Conservation (phyloP, 257 asterid species). For the Apocynum venetum region DNA sequence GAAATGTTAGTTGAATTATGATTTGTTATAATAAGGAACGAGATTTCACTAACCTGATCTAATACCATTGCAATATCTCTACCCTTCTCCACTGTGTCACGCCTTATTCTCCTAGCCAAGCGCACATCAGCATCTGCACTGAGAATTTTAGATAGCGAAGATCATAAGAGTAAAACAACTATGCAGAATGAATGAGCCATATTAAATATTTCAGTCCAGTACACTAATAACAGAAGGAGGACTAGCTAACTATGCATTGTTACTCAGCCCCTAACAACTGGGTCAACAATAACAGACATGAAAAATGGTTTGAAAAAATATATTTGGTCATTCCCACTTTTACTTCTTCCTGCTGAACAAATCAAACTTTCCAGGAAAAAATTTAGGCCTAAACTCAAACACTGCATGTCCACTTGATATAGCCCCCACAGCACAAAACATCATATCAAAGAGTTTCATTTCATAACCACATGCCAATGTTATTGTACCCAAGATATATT, state of each 20-base stretch:
- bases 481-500: not conserved
- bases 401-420: not conserved
- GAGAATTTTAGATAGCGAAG: conserved; percentile 35
- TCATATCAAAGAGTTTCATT: not conserved
- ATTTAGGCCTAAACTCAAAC: not conserved
- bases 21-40: not conserved
- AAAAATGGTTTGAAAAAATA: not conserved
- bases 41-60: conserved; percentile 70
- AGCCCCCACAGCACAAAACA: not conserved
- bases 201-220: not conserved
- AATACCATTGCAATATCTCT: conserved; percentile 84
- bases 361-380: not conserved
- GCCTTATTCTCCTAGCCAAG: conserved; percentile 92
- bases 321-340: not conserved
- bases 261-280: not conserved
- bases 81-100: conserved; percentile 88
- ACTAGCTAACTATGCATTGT: not conserved
- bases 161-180: conserved; percentile 24
- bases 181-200: conserved; percentile 9
- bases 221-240: not conserved
- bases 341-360: too few relatives aligned
- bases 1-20: not conserved
- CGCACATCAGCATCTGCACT: conserved; percentile 99
- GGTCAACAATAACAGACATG: not conserved
- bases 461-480: not conserved